Evolutionary conservation across 2,329 filamentous ascomycete species (phyloP).

Genomic region (Aphanocladium album): DNA sequence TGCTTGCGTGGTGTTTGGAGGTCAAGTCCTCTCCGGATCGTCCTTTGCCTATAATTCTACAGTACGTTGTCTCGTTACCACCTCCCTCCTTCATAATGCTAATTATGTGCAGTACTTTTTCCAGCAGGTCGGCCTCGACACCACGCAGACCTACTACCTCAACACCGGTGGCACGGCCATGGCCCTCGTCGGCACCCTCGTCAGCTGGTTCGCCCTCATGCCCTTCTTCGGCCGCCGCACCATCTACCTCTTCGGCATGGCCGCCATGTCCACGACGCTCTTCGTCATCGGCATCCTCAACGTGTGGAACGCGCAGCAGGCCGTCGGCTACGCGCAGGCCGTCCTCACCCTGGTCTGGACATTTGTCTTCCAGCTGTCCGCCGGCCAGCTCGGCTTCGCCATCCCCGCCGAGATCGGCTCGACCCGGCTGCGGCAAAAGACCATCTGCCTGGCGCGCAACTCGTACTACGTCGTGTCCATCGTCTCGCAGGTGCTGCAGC

Average conservation of each 20-base stretch:
- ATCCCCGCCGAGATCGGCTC: constrained; percentile 27
- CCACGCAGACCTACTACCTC: constrained; percentile 42
- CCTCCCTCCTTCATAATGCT: constrained; percentile 19
- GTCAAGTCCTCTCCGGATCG: constrained; percentile 35
- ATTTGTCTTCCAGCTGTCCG: constrained; percentile 36
- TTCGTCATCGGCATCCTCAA: constrained; percentile 34
- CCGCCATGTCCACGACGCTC: constrained; percentile 36
- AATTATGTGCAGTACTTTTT: constrained; percentile 29
- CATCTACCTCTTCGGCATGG: constrained; percentile 35
- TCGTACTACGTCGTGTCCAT: constrained; percentile 20
- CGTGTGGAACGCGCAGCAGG: constrained; percentile 44
- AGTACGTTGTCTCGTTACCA: background rate
- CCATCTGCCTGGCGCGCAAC: constrained; percentile 27
- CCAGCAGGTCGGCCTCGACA: constrained; percentile 37
- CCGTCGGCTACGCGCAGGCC: constrained; percentile 30
- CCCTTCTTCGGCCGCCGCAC: constrained; percentile 37
- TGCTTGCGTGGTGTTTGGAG: constrained; percentile 33
- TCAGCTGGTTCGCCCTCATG: constrained; percentile 37
- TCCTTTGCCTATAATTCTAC: constrained; percentile 39
- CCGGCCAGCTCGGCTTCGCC: constrained; percentile 27
- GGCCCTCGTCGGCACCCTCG: constrained; percentile 37
- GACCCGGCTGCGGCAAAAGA: constrained; percentile 28
- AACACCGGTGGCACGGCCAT: constrained; percentile 42
- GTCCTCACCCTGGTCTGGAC: constrained; percentile 40
- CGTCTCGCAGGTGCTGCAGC: constrained; percentile 24